phyloP scores from a whole-genome alignment of 2,329 filamentous ascomycete genomes.

The Colletotrichum siamense region DNA sequence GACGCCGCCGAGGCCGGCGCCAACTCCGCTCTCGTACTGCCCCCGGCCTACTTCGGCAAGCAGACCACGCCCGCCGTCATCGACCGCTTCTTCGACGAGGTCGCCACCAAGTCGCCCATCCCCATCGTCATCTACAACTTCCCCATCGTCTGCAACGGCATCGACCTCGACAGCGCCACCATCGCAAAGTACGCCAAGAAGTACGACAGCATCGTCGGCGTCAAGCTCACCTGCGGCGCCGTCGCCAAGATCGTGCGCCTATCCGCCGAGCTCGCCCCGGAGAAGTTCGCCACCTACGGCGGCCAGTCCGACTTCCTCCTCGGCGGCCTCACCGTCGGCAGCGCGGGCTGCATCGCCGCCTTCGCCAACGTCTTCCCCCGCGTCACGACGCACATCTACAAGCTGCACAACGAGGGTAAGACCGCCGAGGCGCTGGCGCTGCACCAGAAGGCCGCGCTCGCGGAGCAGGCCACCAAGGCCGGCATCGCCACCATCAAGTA shows the following conservation, averaged over 20 bases:
- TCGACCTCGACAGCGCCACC: slow-evolving; percentile 70
- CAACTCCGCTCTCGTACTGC: slow-evolving; percentile 66
- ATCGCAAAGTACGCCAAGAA: slow-evolving; percentile 57
- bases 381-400: slow-evolving; percentile 62
- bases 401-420: slow-evolving; percentile 64
- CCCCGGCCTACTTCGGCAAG: slow-evolving; percentile 70
- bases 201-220: slow-evolving; percentile 63
- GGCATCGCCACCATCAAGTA: slow-evolving; percentile 75
- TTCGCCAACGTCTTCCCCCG: slow-evolving; percentile 68
- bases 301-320: slow-evolving; percentile 77
- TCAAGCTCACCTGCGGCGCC: slow-evolving; percentile 72
- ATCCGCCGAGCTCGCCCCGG: slow-evolving; percentile 50
- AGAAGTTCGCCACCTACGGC: slow-evolving; percentile 71
- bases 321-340: slow-evolving; percentile 63
- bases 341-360: slow-evolving; percentile 65
- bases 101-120: slow-evolving; percentile 56
- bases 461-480: slow-evolving; percentile 69
- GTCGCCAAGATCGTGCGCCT: slow-evolving; percentile 75
- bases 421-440: slow-evolving; percentile 62
- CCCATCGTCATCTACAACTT: slow-evolving; percentile 74
- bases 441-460: slow-evolving; percentile 67
- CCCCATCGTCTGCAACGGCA: slow-evolving; percentile 70
- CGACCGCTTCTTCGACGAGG: slow-evolving; percentile 62
- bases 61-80: slow-evolving; percentile 63
- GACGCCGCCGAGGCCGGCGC: slow-evolving; percentile 67